phyloP scores from a whole-genome alignment of 2,329 filamentous ascomycete genomes.

The Talaromyces amestolkiae region DNA sequence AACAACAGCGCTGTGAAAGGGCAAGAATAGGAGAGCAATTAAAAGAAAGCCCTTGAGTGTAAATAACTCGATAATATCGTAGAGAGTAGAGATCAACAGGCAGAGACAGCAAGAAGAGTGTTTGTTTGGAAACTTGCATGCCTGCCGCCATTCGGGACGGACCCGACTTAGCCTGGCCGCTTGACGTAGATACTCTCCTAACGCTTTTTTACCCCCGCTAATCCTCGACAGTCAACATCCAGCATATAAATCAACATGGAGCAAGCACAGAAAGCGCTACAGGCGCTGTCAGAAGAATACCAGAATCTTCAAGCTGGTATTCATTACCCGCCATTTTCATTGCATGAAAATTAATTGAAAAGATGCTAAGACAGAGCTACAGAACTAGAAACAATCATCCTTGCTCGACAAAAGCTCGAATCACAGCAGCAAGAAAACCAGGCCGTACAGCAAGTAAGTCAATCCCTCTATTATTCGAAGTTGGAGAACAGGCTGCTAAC shows the following conservation, averaged over 20 bases:
- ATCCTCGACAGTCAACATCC: not conserved
- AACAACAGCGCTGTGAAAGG: not conserved
- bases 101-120: conserved; percentile 1
- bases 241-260: conserved; percentile 53
- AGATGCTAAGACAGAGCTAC: conserved; percentile 16
- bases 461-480: not conserved
- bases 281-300: conserved; percentile 81
- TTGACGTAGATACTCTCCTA: not conserved
- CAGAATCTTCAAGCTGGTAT: conserved; percentile 80
- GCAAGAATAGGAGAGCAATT: not conserved
- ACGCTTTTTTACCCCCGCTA: not conserved
- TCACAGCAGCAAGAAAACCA: conserved; percentile 89
- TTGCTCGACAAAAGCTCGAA: conserved; percentile 85
- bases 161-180: not conserved
- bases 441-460: conserved; percentile 71
- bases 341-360: not conserved
- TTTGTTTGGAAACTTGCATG: conserved; percentile 5
- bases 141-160: conserved; percentile 7
- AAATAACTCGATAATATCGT: not conserved
- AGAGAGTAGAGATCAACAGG: not conserved
- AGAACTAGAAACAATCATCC: conserved; percentile 78
- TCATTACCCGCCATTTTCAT: conserved; percentile 18
- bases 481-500: not conserved
- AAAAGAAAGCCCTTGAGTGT: not conserved
- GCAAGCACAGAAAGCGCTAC: conserved; percentile 72